A percentile compares a stretch with the other conserved stretches of the same genome.
phyloP scores from a whole-genome alignment of 768 basidiomycete genomes.

The Mycena metata region DNA sequence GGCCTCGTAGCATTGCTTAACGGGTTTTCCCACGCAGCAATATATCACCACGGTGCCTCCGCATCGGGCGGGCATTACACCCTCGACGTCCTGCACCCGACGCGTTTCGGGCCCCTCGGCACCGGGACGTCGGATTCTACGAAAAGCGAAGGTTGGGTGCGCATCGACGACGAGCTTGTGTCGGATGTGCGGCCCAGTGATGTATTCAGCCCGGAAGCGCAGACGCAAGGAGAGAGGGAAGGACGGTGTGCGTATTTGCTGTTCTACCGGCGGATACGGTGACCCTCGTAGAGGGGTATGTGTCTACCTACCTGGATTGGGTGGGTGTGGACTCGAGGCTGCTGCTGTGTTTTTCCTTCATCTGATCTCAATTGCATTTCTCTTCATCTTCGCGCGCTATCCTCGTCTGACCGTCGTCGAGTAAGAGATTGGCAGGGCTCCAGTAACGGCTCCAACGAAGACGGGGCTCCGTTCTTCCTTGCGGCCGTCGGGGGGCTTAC shows the following conservation, averaged over 20 bases:
- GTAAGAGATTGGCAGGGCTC: too few relatives aligned
- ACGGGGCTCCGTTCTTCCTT: too few relatives aligned
- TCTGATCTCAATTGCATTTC: too few relatives aligned
- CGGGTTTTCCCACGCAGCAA: conserved; percentile 57
- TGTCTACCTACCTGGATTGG: too few relatives aligned
- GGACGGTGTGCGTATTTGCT: conserved; percentile 85
- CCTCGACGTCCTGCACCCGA: conserved; percentile 86
- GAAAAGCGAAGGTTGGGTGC: conserved; percentile 83
- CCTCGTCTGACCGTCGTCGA: too few relatives aligned
- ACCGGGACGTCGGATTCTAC: conserved; percentile 22
- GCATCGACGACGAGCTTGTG: conserved; percentile 94
- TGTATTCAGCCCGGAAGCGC: conserved; percentile 62
- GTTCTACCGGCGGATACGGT: conserved; percentile 80
- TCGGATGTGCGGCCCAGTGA: conserved; percentile 80
- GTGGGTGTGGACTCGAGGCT: too few relatives aligned
- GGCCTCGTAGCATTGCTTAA: neutral
- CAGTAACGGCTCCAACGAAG: too few relatives aligned
- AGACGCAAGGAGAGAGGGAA: conserved; percentile 63
- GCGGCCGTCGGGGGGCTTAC: too few relatives aligned
- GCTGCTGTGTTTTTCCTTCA: too few relatives aligned
- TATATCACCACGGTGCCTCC: conserved; percentile 94
- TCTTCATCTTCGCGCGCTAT: too few relatives aligned
- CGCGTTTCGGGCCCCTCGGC: conserved; percentile 56
- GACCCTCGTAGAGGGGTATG: neutral
- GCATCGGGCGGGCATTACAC: conserved; percentile 97